phyloP scores from a whole-genome alignment of 2,329 filamentous ascomycete species.

The Trichophyton benhamiae region DNA sequence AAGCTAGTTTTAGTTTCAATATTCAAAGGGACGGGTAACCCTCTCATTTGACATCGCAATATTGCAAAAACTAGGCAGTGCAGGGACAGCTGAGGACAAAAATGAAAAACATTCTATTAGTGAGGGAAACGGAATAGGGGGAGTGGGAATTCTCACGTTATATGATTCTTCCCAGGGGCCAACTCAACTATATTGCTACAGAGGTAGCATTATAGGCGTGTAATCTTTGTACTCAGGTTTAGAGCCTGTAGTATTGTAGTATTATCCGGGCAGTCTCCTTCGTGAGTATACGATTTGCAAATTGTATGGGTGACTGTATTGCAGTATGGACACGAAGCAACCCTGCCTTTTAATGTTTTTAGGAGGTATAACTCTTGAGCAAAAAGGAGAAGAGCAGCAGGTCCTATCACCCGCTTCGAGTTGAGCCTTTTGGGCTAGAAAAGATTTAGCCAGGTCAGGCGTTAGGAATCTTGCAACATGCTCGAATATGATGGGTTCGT shows the following conservation, averaged over 20 bases:
- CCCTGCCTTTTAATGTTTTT: slow-evolving; percentile 20
- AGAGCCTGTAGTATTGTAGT: slow-evolving; percentile 30
- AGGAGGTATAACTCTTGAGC: slow-evolving; percentile 38
- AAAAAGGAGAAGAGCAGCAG: slow-evolving; percentile 39
- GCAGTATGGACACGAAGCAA: slow-evolving; percentile 37
- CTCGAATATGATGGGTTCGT: slow-evolving; percentile 29
- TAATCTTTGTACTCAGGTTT: slow-evolving; percentile 28
- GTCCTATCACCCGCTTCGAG: slow-evolving; percentile 36
- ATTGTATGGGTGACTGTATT: slow-evolving; percentile 34
- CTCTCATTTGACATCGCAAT: slow-evolving; percentile 35
- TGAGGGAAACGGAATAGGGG: neutral
- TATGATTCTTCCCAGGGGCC: slow-evolving; percentile 43
- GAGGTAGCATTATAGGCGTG: slow-evolving; percentile 41
- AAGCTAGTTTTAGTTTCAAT: neutral
- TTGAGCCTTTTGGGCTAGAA: slow-evolving; percentile 39
- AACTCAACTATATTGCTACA: slow-evolving; percentile 42
- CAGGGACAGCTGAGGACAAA: slow-evolving; percentile 34
- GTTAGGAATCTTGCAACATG: slow-evolving; percentile 28
- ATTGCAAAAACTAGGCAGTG: slow-evolving; percentile 39
- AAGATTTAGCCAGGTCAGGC: slow-evolving; percentile 23
- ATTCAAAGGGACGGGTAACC: slow-evolving; percentile 24
- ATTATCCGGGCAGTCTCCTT: slow-evolving; percentile 40
- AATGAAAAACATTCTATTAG: neutral
- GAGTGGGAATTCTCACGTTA: slow-evolving; percentile 34
- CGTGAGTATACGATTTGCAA: slow-evolving; percentile 41